phyloP scores from a whole-genome alignment of 2,329 filamentous ascomycete species.

The Fusarium gaditjirri region DNA sequence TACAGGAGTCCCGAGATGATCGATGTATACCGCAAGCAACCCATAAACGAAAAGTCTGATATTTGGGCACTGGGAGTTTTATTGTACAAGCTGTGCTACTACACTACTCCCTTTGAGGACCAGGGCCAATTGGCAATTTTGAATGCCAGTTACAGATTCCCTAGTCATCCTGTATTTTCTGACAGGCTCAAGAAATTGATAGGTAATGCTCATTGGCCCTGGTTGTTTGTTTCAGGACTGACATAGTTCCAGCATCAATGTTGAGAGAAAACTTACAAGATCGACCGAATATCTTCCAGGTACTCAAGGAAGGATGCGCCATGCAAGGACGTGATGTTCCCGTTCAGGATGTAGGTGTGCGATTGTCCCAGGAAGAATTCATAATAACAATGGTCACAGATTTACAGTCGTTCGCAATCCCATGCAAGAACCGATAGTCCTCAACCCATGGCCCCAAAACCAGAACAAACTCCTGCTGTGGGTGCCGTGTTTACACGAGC shows the following conservation, averaged over 20 bases:
- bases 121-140: slow-evolving; percentile 97
- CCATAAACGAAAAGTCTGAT: slow-evolving; percentile 98
- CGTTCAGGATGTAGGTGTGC: slow-evolving; percentile 82
- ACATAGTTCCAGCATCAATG: slow-evolving; percentile 78
- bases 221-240: slow-evolving; percentile 19
- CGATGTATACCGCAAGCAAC: slow-evolving; percentile 94
- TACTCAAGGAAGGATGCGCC: slow-evolving; percentile 83
- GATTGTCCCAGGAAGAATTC: not conserved
- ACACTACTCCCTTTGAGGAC: slow-evolving; percentile 98
- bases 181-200: slow-evolving; percentile 90
- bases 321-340: slow-evolving; percentile 91
- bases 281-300: slow-evolving; percentile 94
- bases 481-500: slow-evolving; percentile 86
- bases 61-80: slow-evolving; percentile 97
- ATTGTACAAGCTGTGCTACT: slow-evolving; percentile 98
- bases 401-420: slow-evolving; percentile 73
- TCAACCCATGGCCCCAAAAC: slow-evolving; percentile 63
- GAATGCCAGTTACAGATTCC: slow-evolving; percentile 94
- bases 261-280: slow-evolving; percentile 81
- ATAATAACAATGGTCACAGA: slow-evolving; percentile 59
- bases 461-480: slow-evolving; percentile 69
- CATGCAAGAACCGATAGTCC: slow-evolving; percentile 66
- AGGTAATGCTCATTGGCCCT: slow-evolving; percentile 60
- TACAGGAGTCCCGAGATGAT: slow-evolving; percentile 99
- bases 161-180: slow-evolving; percentile 88